Evolutionary conservation across 1,284 basidiomycete genomes (phyloP).

Genomic region (Ustilago shanxiensis): DNA sequence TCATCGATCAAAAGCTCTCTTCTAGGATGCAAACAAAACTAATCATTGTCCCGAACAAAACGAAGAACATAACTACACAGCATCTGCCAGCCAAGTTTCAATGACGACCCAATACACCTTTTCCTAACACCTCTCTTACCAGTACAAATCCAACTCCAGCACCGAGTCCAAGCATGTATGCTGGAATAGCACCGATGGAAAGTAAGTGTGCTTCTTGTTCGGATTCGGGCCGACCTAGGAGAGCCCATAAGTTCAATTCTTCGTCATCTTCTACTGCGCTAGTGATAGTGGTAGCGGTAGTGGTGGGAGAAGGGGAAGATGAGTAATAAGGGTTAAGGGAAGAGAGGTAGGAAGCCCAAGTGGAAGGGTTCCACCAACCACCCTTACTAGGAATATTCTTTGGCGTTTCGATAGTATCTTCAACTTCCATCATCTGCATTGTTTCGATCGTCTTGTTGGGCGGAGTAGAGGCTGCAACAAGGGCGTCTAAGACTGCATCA

Average conservation of each 20-base stretch:
- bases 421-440: not conserved
- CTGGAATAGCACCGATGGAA: constrained; percentile 52
- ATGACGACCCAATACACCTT: not conserved
- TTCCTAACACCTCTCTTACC: constrained; percentile 43
- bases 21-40: too few species aligned
- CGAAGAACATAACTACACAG: not conserved
- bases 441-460: not conserved
- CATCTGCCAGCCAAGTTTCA: not conserved
- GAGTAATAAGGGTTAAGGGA: constrained; percentile 47
- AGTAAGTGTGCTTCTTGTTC: constrained; percentile 33
- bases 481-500: constrained; percentile 18
- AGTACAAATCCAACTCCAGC: constrained; percentile 58
- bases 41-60: constrained; percentile 7
- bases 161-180: constrained; percentile 57
- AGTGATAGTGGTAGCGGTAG: not conserved
- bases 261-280: constrained; percentile 25
- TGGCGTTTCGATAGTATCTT: not conserved
- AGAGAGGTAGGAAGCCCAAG: constrained; percentile 36
- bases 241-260: constrained; percentile 23
- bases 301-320: not conserved
- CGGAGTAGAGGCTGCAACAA: constrained; percentile 2
- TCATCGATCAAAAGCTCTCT: too few species aligned
- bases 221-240: constrained; percentile 29
- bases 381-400: not conserved
- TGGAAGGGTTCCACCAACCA: constrained; percentile 16